Conservation (phyloP, 345 rosid genomes). For the Linum tenue region DNA sequence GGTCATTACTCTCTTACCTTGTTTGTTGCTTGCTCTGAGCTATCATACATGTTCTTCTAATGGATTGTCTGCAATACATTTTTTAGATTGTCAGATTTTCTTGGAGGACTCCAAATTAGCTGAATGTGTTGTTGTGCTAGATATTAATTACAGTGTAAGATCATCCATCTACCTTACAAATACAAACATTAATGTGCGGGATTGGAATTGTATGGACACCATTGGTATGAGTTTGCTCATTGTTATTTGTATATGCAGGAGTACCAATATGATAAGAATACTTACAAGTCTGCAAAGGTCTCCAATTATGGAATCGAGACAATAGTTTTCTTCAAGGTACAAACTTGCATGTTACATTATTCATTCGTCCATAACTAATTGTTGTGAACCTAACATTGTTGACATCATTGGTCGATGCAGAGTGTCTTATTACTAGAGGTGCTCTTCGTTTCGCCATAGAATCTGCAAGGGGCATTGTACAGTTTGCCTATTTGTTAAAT, state of each 20-base stretch:
- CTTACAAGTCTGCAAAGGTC: neutral
- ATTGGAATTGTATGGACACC: no score
- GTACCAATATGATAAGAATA: neutral
- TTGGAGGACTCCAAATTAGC: slow-evolving; percentile 34
- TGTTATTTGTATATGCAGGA: neutral
- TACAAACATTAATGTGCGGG: no score
- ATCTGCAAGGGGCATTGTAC: neutral
- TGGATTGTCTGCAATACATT: neutral
- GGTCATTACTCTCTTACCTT: neutral
- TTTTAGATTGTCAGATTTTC: slow-evolving; percentile 66
- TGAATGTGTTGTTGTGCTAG: slow-evolving; percentile 7
- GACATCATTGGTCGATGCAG: no score
- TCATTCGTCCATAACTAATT: no score
- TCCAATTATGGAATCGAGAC: neutral
- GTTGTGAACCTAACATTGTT: no score
- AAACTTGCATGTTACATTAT: no score
- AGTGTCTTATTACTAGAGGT: no score
- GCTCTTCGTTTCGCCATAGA: neutral
- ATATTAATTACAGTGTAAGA: slow-evolving; percentile 8
- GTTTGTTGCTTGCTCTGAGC: neutral
- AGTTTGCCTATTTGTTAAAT: neutral
- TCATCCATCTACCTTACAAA: neutral
- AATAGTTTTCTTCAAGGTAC: neutral
- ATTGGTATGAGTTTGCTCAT: no score
- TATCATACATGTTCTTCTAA: neutral